A percentile compares a stretch with the other conserved stretches of the same genome.
Evolutionary conservation across 2,329 filamentous ascomycete genomes (phyloP).

Genomic region (Colletotrichum nymphaeae): DNA sequence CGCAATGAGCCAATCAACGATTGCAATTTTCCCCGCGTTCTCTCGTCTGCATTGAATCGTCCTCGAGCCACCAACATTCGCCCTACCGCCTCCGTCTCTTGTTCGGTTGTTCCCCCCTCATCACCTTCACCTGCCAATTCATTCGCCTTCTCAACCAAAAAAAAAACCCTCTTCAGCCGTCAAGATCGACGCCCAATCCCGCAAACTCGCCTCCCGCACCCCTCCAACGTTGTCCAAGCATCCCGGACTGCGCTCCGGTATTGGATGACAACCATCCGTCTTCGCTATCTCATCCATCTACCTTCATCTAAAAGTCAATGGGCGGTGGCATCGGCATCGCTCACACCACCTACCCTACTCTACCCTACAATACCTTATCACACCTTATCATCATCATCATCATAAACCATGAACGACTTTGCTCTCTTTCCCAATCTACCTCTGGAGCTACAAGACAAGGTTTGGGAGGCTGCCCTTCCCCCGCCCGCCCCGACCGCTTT

Average conservation of each 20-base stretch:
- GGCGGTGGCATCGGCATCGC: neutral
- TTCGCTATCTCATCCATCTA: neutral
- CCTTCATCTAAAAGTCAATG: neutral
- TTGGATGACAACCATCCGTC: neutral
- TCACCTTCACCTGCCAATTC: neutral
- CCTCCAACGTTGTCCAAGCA: neutral
- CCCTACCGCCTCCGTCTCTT: neutral
- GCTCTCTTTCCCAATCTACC: neutral
- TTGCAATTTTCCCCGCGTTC: neutral
- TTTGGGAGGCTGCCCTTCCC: neutral
- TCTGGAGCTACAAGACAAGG: conserved; percentile 15
- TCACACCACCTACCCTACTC: neutral
- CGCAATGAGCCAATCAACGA: neutral
- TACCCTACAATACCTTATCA: neutral
- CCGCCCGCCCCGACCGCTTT: conserved; percentile 3
- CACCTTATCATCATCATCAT: neutral
- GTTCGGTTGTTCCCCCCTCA: neutral
- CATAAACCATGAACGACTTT: neutral
- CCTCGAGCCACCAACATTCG: neutral
- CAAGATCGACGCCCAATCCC: neutral
- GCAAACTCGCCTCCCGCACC: neutral
- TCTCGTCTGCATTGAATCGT: neutral
- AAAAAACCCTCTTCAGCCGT: neutral
- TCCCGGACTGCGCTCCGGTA: neutral
- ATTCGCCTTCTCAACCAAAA: neutral